Evolutionary conservation across 75 land plant species (phyloP), one percentile per base, ranked within the genome.

Genomic region (Cryptomeria japonica): DNA sequence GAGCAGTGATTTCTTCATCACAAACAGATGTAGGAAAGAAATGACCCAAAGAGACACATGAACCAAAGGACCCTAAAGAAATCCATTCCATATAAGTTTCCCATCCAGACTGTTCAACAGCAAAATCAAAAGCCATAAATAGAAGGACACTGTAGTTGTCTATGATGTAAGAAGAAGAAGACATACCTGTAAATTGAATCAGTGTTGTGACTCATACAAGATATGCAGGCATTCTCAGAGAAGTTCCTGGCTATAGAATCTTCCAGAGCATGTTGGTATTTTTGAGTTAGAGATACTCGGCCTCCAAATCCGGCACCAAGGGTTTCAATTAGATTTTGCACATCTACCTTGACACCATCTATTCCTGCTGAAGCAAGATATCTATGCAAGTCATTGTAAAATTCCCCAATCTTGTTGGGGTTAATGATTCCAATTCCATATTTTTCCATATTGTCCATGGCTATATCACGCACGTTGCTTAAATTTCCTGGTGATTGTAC

Each of bases 281-380:
- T 70, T 28, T 91, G 89, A 38, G 91, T 93, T 55, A 94, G 83
- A 38, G 92, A 64, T 42, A 95, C 95, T 84, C 96, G 90, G 0
- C 96, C 96, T 55, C 96, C 96, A 88, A 90, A 91, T 15, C 96
- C 94, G 42, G 84, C 64, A 10, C 96, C 96, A 46, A 95, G 91
- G 11, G 95, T 93, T 80, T 95, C 96, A 47, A 95, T 87, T 15
- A 93, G 34, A 86, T 93, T 95, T 77, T 94, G 95, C 53, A 93
- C 96, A 87, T 95, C 95, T 34, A 95, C 96, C 73, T 95, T 94
- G 4, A 95, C 94, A 31, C 96, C 96, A 88, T 95, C 96, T 31
- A 94, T 87, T 3, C 95, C 95, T 58, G 88, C 80, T 10, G 87
- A 84, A 68, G 91, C 86, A 58, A 95, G 91, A 86, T 94, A 97